Evolutionary conservation across 306 rosid genomes (phyloP).

Genomic region (Cicer bijugum): DNA sequence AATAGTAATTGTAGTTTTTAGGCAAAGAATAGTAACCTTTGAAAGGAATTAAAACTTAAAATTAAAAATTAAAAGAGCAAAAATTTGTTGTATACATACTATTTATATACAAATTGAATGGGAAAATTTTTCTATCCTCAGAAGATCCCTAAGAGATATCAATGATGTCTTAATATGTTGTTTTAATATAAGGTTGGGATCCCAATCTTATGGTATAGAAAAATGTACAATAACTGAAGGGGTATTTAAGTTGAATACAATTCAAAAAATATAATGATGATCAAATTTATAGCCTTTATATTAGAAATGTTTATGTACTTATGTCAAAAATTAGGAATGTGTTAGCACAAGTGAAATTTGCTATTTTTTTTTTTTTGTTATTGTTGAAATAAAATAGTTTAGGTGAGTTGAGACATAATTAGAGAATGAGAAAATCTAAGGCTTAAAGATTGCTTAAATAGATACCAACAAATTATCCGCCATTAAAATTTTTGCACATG

Average conservation of each 20-base stretch:
- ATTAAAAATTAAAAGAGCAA: not conserved
- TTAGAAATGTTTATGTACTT: no score
- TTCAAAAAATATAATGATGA: no score
- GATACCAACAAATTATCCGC: no score
- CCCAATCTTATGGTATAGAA: slow-evolving; percentile 26
- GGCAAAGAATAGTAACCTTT: not conserved
- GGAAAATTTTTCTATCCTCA: not conserved
- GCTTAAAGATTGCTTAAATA: not conserved
- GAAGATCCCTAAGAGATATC: not conserved
- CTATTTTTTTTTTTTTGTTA: no score
- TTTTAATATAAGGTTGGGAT: slow-evolving; percentile 36
- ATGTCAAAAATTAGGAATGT: no score
- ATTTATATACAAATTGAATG: not conserved
- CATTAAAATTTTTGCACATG: no score
- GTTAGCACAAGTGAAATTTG: no score
- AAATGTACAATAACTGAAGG: slow-evolving; percentile 12
- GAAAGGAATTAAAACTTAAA: not conserved
- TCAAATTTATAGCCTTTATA: no score
- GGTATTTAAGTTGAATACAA: not conserved
- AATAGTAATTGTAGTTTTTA: not conserved
- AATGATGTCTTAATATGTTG: not conserved
- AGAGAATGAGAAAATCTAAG: no score
- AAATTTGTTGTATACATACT: not conserved
- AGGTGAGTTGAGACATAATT: no score
- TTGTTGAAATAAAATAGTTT: no score